Evolutionary conservation across 2,329 filamentous ascomycete genomes (phyloP), one percentile per base, ranked within the genome.

Genomic region (Microcera coccophila): DNA sequence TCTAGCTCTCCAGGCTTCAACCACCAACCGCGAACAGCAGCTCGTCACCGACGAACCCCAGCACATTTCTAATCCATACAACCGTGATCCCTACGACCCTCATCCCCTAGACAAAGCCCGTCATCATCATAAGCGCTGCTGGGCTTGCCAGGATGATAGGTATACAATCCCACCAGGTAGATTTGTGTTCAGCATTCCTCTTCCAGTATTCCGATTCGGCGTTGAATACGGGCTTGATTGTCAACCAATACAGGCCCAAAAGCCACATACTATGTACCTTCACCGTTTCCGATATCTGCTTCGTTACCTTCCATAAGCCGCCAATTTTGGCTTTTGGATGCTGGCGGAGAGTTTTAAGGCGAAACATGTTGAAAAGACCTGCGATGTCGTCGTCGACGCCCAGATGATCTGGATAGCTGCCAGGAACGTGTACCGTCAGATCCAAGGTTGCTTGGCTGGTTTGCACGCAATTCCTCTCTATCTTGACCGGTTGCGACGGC

Each of bases 221-320:
- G 51, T 69, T 54, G 44, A 73, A 68, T 11, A 71, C 65, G 2
- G 69, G 69, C 37, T 53, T 53, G 14, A 72, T 60, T 11, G 64
- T 45, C 31, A 41, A 44, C 65, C 60, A 69, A 53, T 69, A 72
- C 20, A 60, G 33, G n/a, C 22, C 41, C 20, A 60, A 28, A 24
- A 62, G 20, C 31, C 50, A 47, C 14, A 42, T 39, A 21, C 16
- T 26, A 21, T 47, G 42, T 18, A 10, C 22, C 17, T 35, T 41
- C 7, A 54, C 38, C 21, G 29, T 39, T 21, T 26, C 38, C 15
- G 20, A 21, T 20, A 46, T 43, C 24, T 54, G 42, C 17, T 42
- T 51, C 17, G 39, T 34, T 19, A 42, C 34, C n/a, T 44, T 38
- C 48, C 44, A 50, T 21, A 49, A 28, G 17, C 45, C 39, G 44